Conservation (phyloP, 192 early-diverging fungal genomes). For the Jimgerdemannia flammicorona region DNA sequence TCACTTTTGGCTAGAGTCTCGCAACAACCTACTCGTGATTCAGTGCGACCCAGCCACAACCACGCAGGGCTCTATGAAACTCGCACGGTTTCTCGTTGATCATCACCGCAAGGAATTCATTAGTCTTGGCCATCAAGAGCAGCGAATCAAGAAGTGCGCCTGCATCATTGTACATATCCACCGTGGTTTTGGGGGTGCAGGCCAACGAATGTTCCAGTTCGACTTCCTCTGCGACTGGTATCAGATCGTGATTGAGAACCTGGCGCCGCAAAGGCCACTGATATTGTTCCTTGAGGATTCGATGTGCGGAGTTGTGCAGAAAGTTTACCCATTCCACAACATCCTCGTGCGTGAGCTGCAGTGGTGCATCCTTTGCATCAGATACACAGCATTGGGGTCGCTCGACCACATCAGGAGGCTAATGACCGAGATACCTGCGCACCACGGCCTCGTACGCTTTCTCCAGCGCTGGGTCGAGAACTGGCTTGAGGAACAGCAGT, state of each 20-base stretch:
- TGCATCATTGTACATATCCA: conserved; percentile 19
- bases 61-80: conserved; percentile 14
- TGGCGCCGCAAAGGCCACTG: conserved; percentile 3
- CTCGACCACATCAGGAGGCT: conserved; percentile 8
- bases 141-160: conserved; percentile 4
- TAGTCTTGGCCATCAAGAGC: neutral
- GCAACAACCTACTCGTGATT: conserved; percentile 7
- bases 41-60: conserved; percentile 15
- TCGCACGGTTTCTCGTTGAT: conserved; percentile 22
- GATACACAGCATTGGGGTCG: conserved; percentile 10
- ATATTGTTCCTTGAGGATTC: conserved; percentile 1
- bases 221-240: conserved; percentile 18
- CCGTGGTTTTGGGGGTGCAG: neutral
- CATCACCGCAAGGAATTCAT: conserved; percentile 13
- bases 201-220: conserved; percentile 5
- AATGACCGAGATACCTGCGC: neutral
- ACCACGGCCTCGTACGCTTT: neutral
- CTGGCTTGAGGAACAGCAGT: conserved; percentile 9
- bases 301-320: conserved; percentile 1
- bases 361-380: conserved; percentile 17
- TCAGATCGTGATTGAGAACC: conserved; percentile 11
- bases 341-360: conserved; percentile 11
- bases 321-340: conserved; percentile 13
- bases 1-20: conserved; percentile 17
- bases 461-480: neutral